Evolutionary conservation across 805 yeast genomes (phyloP).

Genomic region (Metschnikowia amazonensis): DNA sequence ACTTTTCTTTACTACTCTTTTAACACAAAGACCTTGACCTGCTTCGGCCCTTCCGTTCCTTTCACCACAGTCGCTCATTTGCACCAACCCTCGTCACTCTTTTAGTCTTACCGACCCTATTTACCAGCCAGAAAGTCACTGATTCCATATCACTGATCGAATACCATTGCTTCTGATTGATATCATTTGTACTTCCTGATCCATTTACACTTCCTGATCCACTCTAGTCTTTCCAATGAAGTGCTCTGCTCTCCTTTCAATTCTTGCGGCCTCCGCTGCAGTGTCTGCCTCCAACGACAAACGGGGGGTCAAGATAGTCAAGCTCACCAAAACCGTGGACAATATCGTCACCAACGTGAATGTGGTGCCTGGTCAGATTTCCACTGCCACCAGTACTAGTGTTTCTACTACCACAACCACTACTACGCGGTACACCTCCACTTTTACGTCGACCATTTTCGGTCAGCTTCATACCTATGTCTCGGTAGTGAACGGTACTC

Average conservation of each 20-base stretch:
- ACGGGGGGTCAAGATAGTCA: slow-evolving; percentile 25
- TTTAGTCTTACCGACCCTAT: background rate
- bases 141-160: background rate
- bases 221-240: slow-evolving; percentile 7
- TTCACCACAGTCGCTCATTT: slow-evolving; percentile 14
- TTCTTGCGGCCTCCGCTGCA: slow-evolving; percentile 8
- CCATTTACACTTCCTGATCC: too few relatives aligned
- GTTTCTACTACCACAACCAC: slow-evolving; percentile 34
- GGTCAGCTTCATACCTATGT: slow-evolving; percentile 36
- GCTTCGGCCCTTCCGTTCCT: background rate
- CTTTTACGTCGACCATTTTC: slow-evolving; percentile 40
- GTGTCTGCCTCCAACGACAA: slow-evolving; percentile 11
- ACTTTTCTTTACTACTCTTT: background rate
- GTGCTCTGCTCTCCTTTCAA: slow-evolving; percentile 9
- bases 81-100: slow-evolving; percentile 15
- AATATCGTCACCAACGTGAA: slow-evolving; percentile 31
- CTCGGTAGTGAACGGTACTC: slow-evolving; percentile 1
- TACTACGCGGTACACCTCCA: slow-evolving; percentile 40
- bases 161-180: too few relatives aligned
- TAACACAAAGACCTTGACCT: background rate
- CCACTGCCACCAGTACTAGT: slow-evolving; percentile 28
- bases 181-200: too few relatives aligned
- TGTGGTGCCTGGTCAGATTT: slow-evolving; percentile 28
- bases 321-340: slow-evolving; percentile 34
- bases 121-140: too few relatives aligned